These are phyloP conservation scores for Dryadomyces quercus-mongolicae DNA, from an alignment of 2,329 filamentous ascomycete species.

Conservation along the genomic window DNA sequence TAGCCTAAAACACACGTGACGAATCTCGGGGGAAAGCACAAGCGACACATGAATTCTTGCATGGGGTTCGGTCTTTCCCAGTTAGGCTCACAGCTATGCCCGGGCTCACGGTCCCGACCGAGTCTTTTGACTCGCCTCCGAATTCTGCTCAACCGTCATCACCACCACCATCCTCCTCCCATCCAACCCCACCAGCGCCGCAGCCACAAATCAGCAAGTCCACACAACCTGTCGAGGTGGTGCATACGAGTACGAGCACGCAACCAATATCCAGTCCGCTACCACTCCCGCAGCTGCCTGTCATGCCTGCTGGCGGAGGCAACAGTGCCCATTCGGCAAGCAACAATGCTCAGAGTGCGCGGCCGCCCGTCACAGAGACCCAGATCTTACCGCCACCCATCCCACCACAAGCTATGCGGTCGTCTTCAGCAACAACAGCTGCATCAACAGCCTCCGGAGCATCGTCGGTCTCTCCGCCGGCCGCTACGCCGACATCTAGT, in stretches of 20 bases:
- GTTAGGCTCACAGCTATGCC: neutral
- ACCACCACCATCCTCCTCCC: neutral
- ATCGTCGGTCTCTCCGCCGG: neutral
- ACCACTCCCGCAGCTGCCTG: neutral
- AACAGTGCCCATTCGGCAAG: neutral
- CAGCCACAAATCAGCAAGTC: neutral
- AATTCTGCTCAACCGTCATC: neutral
- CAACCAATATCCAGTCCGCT: neutral
- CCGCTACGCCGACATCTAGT: neutral
- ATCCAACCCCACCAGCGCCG: neutral
- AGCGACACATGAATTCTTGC: neutral
- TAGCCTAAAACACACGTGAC: neutral
- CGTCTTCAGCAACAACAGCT: neutral
- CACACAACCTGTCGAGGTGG: neutral
- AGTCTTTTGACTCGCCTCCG: neutral
- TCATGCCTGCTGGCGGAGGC: neutral
- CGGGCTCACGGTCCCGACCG: neutral
- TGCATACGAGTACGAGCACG: neutral
- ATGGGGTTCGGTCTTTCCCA: neutral
- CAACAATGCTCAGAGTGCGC: neutral
- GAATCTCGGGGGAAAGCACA: neutral
- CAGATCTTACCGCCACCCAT: constrained; percentile 8
- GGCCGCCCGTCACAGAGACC: constrained; percentile 6
- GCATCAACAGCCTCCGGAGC: neutral
- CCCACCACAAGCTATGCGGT: constrained; percentile 6